Percentiles rank a stretch among this genome's conserved stretches.
phyloP scores from a whole-genome alignment of 1,284 basidiomycete species.

The Omphalotus olearius region DNA sequence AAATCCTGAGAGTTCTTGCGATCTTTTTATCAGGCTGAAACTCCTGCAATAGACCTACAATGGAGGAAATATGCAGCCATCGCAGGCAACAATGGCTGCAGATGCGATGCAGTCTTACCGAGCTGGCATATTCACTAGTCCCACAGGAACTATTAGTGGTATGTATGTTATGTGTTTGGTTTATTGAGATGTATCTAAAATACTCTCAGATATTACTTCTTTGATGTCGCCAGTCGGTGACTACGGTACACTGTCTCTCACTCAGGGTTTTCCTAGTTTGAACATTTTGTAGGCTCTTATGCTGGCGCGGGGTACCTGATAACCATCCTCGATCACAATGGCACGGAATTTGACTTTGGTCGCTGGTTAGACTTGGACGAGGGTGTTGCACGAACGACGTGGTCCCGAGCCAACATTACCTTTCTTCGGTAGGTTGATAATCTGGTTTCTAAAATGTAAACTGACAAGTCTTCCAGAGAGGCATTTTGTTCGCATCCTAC shows the following conservation, averaged over 20 bases:
- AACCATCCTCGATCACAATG: slow-evolving; percentile 41
- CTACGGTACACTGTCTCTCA: slow-evolving; percentile 44
- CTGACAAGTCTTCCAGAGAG: slow-evolving; percentile 35
- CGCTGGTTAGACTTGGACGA: slow-evolving; percentile 70
- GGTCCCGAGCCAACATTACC: slow-evolving; percentile 45
- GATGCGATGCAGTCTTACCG: slow-evolving; percentile 50
- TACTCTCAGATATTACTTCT: slow-evolving; percentile 45
- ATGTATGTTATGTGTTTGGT: slow-evolving; percentile 32
- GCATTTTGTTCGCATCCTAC: slow-evolving; percentile 68
- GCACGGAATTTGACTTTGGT: slow-evolving; percentile 42
- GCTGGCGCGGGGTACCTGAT: slow-evolving; percentile 61
- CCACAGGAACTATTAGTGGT: slow-evolving; percentile 59
- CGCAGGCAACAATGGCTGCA: slow-evolving; percentile 40
- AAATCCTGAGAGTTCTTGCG: not conserved
- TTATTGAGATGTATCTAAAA: slow-evolving; percentile 3
- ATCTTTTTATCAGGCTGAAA: not conserved
- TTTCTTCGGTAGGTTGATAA: slow-evolving; percentile 40
- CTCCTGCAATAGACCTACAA: slow-evolving; percentile 52
- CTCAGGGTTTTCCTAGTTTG: not conserved
- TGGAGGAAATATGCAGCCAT: slow-evolving; percentile 60
- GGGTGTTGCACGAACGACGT: slow-evolving; percentile 51
- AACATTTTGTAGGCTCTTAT: slow-evolving; percentile 52
- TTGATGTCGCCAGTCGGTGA: slow-evolving; percentile 52
- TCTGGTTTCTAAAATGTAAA: not conserved
- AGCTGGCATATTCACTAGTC: slow-evolving; percentile 51